These are phyloP conservation scores for Candida argentea DNA, from an alignment of 805 yeast genomes.

Conservation along the genomic window DNA sequence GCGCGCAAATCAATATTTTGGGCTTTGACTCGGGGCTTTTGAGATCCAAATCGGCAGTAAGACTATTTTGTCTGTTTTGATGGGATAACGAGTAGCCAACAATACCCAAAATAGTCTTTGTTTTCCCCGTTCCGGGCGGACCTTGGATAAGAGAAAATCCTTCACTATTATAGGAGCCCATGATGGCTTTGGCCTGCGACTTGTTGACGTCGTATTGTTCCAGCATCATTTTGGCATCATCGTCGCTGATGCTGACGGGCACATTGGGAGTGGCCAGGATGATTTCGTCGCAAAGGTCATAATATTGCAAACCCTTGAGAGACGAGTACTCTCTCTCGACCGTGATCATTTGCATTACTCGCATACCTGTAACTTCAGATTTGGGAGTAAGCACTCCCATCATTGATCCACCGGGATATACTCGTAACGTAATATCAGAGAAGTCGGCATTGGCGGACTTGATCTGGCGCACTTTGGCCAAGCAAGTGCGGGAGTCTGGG, in stretches of 20 bases:
- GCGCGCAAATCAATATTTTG: constrained; percentile 87
- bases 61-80: constrained; percentile 8
- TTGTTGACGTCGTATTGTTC: constrained; percentile 53
- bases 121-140: constrained; percentile 96
- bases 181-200: constrained; percentile 87
- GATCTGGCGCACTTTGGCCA: constrained; percentile 72
- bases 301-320: constrained; percentile 69
- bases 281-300: constrained; percentile 63
- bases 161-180: constrained; percentile 50
- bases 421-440: constrained; percentile 67
- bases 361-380: constrained; percentile 53
- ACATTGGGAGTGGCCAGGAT: constrained; percentile 53
- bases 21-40: constrained; percentile 9
- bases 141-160: constrained; percentile 95
- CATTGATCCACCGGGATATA: constrained; percentile 44
- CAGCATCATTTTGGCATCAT: constrained; percentile 34
- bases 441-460: constrained; percentile 56
- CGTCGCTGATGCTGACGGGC: constrained; percentile 24
- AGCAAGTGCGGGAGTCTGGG: constrained; percentile 40
- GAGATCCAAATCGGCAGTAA: constrained; percentile 15
- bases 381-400: constrained; percentile 52
- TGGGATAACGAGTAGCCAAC: constrained; percentile 63
- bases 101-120: constrained; percentile 90
- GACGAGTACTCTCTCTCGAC: constrained; percentile 90
- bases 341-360: constrained; percentile 80